Evolutionary conservation across 306 rosid genomes (phyloP), one percentile per base, ranked within the genome.

Genomic region (Rosa rugosa): DNA sequence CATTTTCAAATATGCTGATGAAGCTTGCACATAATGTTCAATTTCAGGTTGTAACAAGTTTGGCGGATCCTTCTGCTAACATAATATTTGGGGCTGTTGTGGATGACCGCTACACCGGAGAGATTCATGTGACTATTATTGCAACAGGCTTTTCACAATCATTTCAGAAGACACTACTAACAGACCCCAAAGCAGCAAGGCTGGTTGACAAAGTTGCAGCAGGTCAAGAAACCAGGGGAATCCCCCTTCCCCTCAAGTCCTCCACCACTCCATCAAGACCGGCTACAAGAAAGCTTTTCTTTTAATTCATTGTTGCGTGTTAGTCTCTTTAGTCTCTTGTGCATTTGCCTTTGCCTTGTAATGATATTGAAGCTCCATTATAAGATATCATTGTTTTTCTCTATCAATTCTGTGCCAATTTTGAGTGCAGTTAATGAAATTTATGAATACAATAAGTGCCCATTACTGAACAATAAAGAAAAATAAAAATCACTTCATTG

Each of bases 61-160:
- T 94, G 87, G 98, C 98, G 0, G 97, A 94, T 85, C 98, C 98
- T 77, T 90, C 98, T 36, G 97, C 98, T 36, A 94, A 94, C 84
- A 94, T 94, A 47, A 94, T 92, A 83, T 94, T 94, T 70, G 98
- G 98, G 14, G 98, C 97, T 9, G 97, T 90, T 38, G 98, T 94
- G 71, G 98, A 94, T 84, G 99, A 94, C 60, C 96, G 97, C 75
- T 94, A 90, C 87, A 89, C 77, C 6, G 98, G 98, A 44, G 98
- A 94, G 87, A 87, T 94, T 77, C 98, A 89, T 31, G 98, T 94
- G 78, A 94, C 98, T 40, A 88, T 94, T 67, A 91, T 94, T 51
- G 98, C 98, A 16, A 94, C 98, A 0, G 98, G 98, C 44, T 94
- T 94, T 82, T 92, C 98, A 5, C 93, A 94, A 80, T 92, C 98